phyloP scores from a whole-genome alignment of 2,329 filamentous ascomycete species.

The Claviceps maximensis region DNA sequence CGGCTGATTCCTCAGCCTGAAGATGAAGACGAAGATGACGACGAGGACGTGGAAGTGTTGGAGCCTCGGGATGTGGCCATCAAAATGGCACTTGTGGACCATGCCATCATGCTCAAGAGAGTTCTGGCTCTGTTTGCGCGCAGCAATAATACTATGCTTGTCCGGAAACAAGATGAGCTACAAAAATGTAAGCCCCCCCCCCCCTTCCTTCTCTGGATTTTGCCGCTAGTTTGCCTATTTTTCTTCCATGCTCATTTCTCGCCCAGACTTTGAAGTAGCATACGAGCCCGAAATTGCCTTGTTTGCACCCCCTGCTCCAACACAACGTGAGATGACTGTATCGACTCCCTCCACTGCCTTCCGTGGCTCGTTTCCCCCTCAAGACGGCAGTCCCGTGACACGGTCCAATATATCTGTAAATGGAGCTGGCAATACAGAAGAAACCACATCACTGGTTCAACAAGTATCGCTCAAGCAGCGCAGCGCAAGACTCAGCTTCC shows the following conservation, averaged over 20 bases:
- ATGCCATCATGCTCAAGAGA: constrained; percentile 76
- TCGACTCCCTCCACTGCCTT: constrained; percentile 31
- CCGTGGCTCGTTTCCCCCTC: constrained; percentile 32
- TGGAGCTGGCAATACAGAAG: constrained; percentile 28
- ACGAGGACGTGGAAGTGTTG: constrained; percentile 29
- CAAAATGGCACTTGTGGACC: constrained; percentile 74
- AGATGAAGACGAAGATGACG: constrained; percentile 20
- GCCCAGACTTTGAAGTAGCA: constrained; percentile 43
- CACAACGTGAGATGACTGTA: constrained; percentile 22
- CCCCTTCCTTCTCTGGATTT: background rate
- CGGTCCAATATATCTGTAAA: constrained; percentile 19
- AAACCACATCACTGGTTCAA: constrained; percentile 32
- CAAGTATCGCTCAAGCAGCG: constrained; percentile 39
- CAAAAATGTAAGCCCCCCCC: constrained; percentile 41
- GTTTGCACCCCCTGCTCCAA: constrained; percentile 38
- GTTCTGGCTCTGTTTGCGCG: constrained; percentile 59
- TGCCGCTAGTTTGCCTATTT: background rate
- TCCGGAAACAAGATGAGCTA: constrained; percentile 44
- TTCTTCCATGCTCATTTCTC: background rate
- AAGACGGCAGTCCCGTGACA: constrained; percentile 20
- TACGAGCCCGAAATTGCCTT: constrained; percentile 54
- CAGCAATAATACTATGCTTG: constrained; percentile 46
- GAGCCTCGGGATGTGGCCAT: constrained; percentile 63
- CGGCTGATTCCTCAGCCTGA: constrained; percentile 49
- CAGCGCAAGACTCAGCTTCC: constrained; percentile 42